Conservation (phyloP, 2,329 filamentous ascomycete genomes). For the Xylaria sp. region DNA sequence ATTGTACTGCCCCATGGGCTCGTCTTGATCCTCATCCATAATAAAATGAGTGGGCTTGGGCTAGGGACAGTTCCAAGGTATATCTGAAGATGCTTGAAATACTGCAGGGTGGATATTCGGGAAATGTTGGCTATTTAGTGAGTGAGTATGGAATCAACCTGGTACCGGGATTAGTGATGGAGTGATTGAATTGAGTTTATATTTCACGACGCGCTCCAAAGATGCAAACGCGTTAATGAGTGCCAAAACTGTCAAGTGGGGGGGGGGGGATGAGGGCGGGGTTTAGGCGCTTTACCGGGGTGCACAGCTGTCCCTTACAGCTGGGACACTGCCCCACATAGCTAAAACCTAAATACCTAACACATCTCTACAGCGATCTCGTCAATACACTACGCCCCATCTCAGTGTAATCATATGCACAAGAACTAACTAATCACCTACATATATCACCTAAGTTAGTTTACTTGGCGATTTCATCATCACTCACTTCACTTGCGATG, state of each 20-base stretch:
- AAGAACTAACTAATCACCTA: no score
- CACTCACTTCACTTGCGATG: no score
- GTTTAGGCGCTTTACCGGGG: no score
- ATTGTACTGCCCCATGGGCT: slow-evolving; percentile 53
- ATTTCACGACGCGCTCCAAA: slow-evolving; percentile 13
- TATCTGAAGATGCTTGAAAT: neutral
- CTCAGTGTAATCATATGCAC: no score
- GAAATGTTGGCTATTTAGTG: no score
- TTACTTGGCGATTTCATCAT: no score
- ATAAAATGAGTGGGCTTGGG: neutral
- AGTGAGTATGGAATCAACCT: neutral
- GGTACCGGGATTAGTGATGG: neutral
- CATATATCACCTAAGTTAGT: no score
- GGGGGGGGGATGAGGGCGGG: no score
- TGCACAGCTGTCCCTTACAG: neutral
- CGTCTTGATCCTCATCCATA: slow-evolving; percentile 46
- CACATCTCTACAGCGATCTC: no score
- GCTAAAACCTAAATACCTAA: no score
- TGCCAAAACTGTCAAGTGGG: slow-evolving; percentile 7
- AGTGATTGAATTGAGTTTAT: neutral
- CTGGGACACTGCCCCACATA: neutral
- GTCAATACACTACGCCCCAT: no score
- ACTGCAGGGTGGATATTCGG: neutral
- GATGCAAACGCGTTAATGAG: slow-evolving; percentile 25
- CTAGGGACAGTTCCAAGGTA: neutral